Evolutionary conservation across 2,329 filamentous ascomycete species (phyloP), one percentile per base, ranked within the genome.

Genomic region (Penicillium digitatum): DNA sequence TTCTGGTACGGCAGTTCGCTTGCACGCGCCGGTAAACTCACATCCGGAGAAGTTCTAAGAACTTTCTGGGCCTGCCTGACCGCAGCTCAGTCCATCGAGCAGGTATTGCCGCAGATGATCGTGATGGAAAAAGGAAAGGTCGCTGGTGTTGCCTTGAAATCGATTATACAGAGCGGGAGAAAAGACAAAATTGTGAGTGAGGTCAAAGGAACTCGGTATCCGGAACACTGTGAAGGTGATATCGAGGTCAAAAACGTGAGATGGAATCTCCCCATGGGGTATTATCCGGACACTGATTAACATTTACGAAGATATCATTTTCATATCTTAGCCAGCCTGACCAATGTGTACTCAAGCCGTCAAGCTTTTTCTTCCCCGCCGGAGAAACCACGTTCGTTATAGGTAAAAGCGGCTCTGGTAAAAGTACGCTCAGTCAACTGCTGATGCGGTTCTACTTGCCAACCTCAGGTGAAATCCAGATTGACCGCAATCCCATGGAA

Each of bases 341-440:
- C 1, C 80, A 81, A 18, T 68, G 73, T 0, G 85, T 87, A 1
- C 77, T 96, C 10, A 73, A 81, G 1, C 74, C 81, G 7, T 82
- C 83, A 0, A 85, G 79, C 0, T 81, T 96, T 57, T 82, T 79
- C 60, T 93, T 97, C 54, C 82, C 85, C 0, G 79, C 87, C 0
- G 87, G 88, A 0, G 79, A 88, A 58, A 84, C 87, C 3, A 90
- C 86, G 0, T 96, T 94, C 66, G 79, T 97, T 2, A 83, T 96
- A 47, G 94, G 93, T 0, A 82, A 81, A 64, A 96, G 90, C 66
- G 94, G 94, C 0, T 96, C 90, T 2, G 93, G 93, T 0, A 97
- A 97, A 71, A 96, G 90, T 63, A 97, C 93, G 0, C 68, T 97
- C 1, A 86, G 87, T 1, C 90, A 90, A 66, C 79, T 97, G 0